These are phyloP conservation scores for Przewalskia tangutica DNA, from an alignment of 257 asterid species.

Conservation along the genomic window DNA sequence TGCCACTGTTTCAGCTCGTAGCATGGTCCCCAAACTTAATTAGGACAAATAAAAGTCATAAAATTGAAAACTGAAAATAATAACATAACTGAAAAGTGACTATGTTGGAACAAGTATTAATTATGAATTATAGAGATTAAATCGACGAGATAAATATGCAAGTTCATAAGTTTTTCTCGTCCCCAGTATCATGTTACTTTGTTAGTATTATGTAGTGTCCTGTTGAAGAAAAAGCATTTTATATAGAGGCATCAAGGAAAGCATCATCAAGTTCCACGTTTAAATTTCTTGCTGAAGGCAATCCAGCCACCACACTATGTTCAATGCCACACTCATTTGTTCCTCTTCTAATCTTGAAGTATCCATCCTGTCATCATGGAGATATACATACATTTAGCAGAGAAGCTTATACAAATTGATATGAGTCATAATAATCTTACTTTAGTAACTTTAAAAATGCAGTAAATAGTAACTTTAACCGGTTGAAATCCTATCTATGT, in stretches of 20 bases:
- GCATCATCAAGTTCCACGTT: constrained; percentile 14
- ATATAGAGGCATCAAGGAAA: constrained; percentile 35
- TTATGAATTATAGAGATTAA: neutral
- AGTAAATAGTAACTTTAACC: too few relatives aligned
- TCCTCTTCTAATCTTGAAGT: constrained; percentile 83
- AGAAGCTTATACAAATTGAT: too few relatives aligned
- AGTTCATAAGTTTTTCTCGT: neutral
- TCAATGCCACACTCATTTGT: constrained; percentile 96
- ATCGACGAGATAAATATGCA: neutral
- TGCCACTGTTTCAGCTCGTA: neutral
- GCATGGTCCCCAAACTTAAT: too few relatives aligned
- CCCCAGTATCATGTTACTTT: neutral
- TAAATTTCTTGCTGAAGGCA: constrained; percentile 61
- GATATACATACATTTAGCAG: neutral
- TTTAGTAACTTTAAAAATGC: too few relatives aligned
- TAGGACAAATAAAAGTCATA: neutral
- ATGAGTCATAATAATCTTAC: too few relatives aligned
- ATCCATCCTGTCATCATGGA: constrained; percentile 62
- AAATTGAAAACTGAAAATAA: too few relatives aligned
- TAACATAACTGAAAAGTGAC: neutral
- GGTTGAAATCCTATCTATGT: too few relatives aligned
- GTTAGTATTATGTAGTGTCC: neutral
- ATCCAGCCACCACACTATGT: constrained; percentile 62
- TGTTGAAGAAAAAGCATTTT: constrained; percentile 1
- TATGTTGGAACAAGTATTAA: neutral